Base-by-base conservation (phyloP, 352 stramenopile species). In the Phytophthora nicotianae region DNA sequence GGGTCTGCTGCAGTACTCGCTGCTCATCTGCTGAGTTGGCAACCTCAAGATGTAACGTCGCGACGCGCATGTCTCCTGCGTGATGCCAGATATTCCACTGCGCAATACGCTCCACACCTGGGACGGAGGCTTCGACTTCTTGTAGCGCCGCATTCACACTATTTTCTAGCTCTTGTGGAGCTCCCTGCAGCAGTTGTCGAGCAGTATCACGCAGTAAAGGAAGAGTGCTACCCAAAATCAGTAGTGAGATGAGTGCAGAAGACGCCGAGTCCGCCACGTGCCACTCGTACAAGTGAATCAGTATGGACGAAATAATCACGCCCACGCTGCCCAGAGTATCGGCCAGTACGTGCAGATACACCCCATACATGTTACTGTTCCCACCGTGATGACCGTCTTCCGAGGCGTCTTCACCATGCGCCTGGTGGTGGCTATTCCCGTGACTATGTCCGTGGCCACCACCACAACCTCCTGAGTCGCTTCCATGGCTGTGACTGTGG, bases 341-440 rank as follows among this genome's bases (percentile, higher is more conserved):
- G 1, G 89, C 89, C 43, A 96, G 62, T 20, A 97, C 86, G 55
- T 97, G 90, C 23, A 97, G 74, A 41, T 97, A 96, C 14, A 97
- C 88, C 9, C 88, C 90, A 60, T 97, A 89, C 79, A 97, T 95
- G 71, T 97, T 97, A 55, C 74, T 89, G 63, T 95, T 96, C 48
- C 72, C 82, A 45, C 62, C 58, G 19, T 63, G 42, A 8, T 62
- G 26, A 4, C 56, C 52, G 19, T 41, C 19, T 43, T 77, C 59
- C 2, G 52, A 71, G 38, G 86, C 77, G 21, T 70, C 56, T 60
- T 86, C 69, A 5, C 80, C 75, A 33, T 91, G 81, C 9, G 58
- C 49, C 35, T 89, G 77, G 43, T 75, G 65, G 43, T 89, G 81
- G 9, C 68, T 74, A 58, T 82, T 80, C 29, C 68, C 68, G 20